A percentile compares a stretch with the other conserved stretches of the same genome.
These are phyloP conservation scores for Helotiales sp. DNA, from an alignment of 2,329 filamentous ascomycete species.

Conservation along the genomic window DNA sequence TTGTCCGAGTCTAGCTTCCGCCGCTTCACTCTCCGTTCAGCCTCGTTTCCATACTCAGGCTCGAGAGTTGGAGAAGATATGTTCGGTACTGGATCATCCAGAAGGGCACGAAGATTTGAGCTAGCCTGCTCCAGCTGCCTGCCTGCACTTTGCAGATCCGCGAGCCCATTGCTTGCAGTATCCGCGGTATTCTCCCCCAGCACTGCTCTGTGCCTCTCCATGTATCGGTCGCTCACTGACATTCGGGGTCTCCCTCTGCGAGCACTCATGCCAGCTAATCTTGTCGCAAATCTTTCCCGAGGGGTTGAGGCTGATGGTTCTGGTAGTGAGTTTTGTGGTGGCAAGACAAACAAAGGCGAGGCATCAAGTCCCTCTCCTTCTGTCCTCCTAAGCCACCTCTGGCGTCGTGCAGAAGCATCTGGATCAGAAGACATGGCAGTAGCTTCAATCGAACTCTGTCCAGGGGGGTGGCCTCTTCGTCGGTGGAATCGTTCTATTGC, in stretches of 20 bases:
- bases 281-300: conserved; percentile 11
- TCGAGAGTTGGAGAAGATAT: conserved; percentile 23
- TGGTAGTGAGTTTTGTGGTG: conserved; percentile 14
- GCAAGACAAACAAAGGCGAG: conserved; percentile 30
- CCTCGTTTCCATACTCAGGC: conserved; percentile 30
- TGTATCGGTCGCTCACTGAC: conserved; percentile 29
- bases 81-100: conserved; percentile 29
- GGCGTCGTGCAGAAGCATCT: conserved; percentile 20
- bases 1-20: conserved; percentile 69
- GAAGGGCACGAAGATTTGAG: conserved; percentile 27
- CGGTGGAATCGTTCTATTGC: conserved; percentile 44
- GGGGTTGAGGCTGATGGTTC: conserved; percentile 14
- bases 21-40: conserved; percentile 59
- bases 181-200: conserved; percentile 11
- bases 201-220: conserved; percentile 29
- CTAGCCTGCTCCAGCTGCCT: conserved; percentile 30
- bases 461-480: conserved; percentile 24
- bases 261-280: neutral
- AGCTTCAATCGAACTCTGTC: conserved; percentile 24
- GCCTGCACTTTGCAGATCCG: conserved; percentile 28
- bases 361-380: conserved; percentile 17
- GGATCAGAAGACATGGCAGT: conserved; percentile 30
- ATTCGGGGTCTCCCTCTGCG: conserved; percentile 25
- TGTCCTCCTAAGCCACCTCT: neutral
- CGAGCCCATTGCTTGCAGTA: conserved; percentile 16